Base-by-base conservation (phyloP, 2,329 filamentous ascomycete genomes). In the Stagonosporopsis chrysanthemi region DNA sequence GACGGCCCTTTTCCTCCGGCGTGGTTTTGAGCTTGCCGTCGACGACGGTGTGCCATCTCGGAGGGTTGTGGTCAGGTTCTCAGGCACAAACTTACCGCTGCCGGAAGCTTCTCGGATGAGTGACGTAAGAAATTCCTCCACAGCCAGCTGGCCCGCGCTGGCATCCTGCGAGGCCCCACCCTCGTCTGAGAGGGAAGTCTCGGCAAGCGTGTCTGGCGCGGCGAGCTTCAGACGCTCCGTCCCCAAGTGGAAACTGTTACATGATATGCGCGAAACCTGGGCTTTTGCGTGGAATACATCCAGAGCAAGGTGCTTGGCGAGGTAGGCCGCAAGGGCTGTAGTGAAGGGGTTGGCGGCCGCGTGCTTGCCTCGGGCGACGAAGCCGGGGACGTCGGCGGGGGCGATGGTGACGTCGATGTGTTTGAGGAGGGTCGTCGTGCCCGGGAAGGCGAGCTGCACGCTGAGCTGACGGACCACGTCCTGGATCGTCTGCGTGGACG, bases 321-420 rank as follows among this genome's bases (percentile, higher is more conserved):
- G 63, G 56, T 81, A 81, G 24, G 44, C 46, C 2, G 69, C 60
- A 5, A 82, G 61, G 4, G 80, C 78, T 23, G 72, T 54, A 22
- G 76, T 77, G 61, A 82, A 80, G 4, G 79, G 70, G 7, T 62
- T 67, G 12, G 56, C 52, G 7, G 58, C 56, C 6, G 48, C 41
- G 23, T 56, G 43, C 35, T 57, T 54, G 56, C 74, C 76, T 4
- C 68, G 68, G 7, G 36, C 53, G 39, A 76, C 60, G 53, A 78
- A 77, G 15, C 64, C 64, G 1, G 72, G 61, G 6, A 81, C 59
- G 60, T 82, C 78, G n/a, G 72, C 67, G 41, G 69, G 66, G 2
- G 75, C 63, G 48, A 81, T 75, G n/a, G 75, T 75, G 43, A 82
- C 71, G 31, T 81, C 78, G 35, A 82, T 66, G 41, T 73, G 74